Percentiles rank a stretch among this genome's conserved stretches.
These are phyloP conservation scores for Cryptosporidium bovis DNA, from an alignment of 169 alveolate species.

Conservation along the genomic window DNA sequence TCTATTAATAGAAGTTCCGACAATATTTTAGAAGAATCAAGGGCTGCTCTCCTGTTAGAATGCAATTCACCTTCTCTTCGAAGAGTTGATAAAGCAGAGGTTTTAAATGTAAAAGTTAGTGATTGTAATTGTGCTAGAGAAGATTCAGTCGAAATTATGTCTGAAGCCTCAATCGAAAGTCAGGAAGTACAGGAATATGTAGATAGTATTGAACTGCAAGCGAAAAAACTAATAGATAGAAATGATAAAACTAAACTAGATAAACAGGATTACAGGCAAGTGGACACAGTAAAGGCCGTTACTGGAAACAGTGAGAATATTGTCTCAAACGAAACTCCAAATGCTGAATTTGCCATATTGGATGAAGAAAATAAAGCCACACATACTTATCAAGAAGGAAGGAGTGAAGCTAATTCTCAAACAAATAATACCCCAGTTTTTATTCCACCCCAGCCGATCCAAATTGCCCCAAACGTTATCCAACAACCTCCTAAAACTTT, in stretches of 20 bases:
- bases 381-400: background rate
- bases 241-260: conserved; percentile 37
- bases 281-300: conserved; percentile 8
- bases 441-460: conserved; percentile 69
- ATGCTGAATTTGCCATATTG: background rate
- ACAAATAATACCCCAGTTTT: conserved; percentile 8
- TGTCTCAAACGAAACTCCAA: background rate
- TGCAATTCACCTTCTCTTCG: conserved; percentile 61
- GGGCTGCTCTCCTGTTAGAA: conserved; percentile 25
- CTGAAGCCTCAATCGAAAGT: conserved; percentile 55
- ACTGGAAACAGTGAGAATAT: background rate
- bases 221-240: conserved; percentile 36
- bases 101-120: conserved; percentile 29
- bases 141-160: conserved; percentile 51
- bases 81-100: conserved; percentile 55
- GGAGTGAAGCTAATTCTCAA: conserved; percentile 1
- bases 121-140: conserved; percentile 14
- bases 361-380: conserved; percentile 32
- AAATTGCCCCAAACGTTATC: conserved; percentile 63
- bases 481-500: conserved; percentile 69
- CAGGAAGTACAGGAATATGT: conserved; percentile 23
- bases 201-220: conserved; percentile 46
- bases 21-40: conserved; percentile 21
- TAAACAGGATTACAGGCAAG: background rate
- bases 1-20: conserved; percentile 16